These are phyloP conservation scores for Suillus variegatus DNA, from an alignment of 768 basidiomycete genomes.

Conservation along the genomic window DNA sequence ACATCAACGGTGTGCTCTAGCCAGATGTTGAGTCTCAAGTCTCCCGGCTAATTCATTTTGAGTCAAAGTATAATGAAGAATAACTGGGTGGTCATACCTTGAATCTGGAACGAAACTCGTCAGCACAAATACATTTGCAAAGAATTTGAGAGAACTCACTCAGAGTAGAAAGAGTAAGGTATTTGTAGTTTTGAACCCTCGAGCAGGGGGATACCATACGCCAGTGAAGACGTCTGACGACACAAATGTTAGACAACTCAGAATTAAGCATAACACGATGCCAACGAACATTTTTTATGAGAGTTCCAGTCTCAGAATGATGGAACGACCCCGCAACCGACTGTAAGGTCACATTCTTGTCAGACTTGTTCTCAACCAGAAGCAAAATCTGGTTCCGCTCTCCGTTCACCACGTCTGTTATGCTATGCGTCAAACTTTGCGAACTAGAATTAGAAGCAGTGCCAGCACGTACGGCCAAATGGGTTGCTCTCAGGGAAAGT, in stretches of 20 bases:
- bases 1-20: constrained; percentile 71
- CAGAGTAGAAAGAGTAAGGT: constrained; percentile 78
- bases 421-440: constrained; percentile 1
- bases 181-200: constrained; percentile 61
- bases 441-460: neutral
- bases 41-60: constrained; percentile 57
- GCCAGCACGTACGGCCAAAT: constrained; percentile 65
- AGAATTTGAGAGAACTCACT: constrained; percentile 50
- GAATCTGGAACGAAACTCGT: constrained; percentile 43
- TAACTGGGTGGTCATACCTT: constrained; percentile 44
- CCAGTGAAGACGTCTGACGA: constrained; percentile 56
- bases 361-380: constrained; percentile 74
- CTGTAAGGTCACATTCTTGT: constrained; percentile 67
- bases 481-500: constrained; percentile 72
- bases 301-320: constrained; percentile 56
- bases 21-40: constrained; percentile 73
- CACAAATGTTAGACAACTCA: constrained; percentile 5
- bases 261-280: neutral
- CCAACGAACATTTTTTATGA: constrained; percentile 73
- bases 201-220: constrained; percentile 53
- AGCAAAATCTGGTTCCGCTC: constrained; percentile 71
- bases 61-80: constrained; percentile 6
- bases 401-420: constrained; percentile 80
- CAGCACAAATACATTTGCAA: constrained; percentile 14
- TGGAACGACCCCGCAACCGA: constrained; percentile 68